A percentile compares a stretch with the other conserved stretches of the same genome.
These are phyloP conservation scores for Penstemon davidsonii DNA, from an alignment of 257 asterid genomes.

Conservation along the genomic window DNA sequence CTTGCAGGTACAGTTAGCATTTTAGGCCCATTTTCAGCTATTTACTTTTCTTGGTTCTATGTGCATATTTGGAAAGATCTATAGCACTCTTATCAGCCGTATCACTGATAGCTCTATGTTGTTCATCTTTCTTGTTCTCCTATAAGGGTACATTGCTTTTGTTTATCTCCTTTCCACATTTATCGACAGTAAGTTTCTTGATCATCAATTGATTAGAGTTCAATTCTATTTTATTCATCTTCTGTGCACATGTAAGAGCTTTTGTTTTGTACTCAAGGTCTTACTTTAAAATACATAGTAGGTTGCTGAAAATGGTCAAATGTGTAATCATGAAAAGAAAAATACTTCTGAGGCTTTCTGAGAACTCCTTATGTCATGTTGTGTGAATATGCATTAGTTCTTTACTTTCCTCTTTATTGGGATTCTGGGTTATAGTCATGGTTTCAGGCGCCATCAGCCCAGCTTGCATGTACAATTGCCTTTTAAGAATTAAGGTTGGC, in stretches of 20 bases:
- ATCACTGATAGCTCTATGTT: conserved; percentile 10
- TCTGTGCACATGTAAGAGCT: too few species aligned
- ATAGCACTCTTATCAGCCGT: conserved; percentile 1
- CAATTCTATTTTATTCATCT: too few species aligned
- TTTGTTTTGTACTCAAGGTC: too few species aligned
- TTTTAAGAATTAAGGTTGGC: too few species aligned
- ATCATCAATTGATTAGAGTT: too few species aligned
- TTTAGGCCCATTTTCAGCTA: background rate
- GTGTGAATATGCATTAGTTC: too few species aligned
- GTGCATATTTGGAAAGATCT: background rate
- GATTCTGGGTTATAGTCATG: too few species aligned
- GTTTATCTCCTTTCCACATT: background rate
- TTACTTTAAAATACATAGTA: too few species aligned
- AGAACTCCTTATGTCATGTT: background rate
- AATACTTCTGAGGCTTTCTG: background rate
- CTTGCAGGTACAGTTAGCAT: conserved; percentile 80
- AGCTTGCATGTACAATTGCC: too few species aligned
- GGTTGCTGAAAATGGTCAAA: background rate
- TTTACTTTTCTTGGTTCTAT: conserved; percentile 18
- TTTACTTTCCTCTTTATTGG: too few species aligned
- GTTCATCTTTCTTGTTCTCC: background rate
- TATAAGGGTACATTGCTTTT: conserved; percentile 14
- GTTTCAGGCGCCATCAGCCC: too few species aligned
- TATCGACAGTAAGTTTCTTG: too few species aligned
- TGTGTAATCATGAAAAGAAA: background rate